Percentiles rank a stretch among this genome's conserved stretches.
Evolutionary conservation across 495 filamentous ascomycete species (phyloP).

Genomic region (Daldinia vernicosa): DNA sequence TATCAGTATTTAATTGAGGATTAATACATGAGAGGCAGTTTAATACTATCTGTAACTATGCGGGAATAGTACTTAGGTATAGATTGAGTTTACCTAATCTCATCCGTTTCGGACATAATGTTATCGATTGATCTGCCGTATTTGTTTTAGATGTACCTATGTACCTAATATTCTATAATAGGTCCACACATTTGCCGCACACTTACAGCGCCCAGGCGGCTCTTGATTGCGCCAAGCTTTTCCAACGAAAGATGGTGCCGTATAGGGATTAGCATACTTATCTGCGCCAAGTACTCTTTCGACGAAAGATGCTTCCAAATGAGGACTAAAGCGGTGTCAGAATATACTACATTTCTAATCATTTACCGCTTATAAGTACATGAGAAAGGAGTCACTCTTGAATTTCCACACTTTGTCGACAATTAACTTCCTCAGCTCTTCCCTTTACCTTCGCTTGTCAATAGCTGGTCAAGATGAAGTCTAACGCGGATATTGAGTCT

Average conservation of each 20-base stretch:
- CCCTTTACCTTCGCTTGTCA: background rate
- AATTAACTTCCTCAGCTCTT: background rate
- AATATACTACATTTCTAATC: background rate
- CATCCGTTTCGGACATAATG: background rate
- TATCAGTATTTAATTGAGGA: no score
- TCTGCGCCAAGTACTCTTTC: background rate
- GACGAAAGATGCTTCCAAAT: conserved; percentile 32
- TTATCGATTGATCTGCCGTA: background rate
- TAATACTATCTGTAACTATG: no score
- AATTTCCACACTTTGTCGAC: background rate
- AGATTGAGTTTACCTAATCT: background rate
- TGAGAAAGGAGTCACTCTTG: background rate
- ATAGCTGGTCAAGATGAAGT: conserved; percentile 4
- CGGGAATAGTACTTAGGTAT: no score
- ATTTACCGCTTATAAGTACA: background rate
- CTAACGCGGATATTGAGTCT: conserved; percentile 15
- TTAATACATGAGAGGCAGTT: no score
- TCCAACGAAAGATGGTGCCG: background rate
- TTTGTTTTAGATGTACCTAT: background rate
- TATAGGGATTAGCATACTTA: background rate
- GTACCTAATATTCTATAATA: background rate
- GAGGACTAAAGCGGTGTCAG: conserved; percentile 4
- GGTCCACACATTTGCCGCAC: background rate
- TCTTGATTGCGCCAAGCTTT: background rate
- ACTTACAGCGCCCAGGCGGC: background rate